These are phyloP conservation scores for Calonectria pseudoreteaudii DNA, from an alignment of 2,329 filamentous ascomycete genomes.

Conservation along the genomic window DNA sequence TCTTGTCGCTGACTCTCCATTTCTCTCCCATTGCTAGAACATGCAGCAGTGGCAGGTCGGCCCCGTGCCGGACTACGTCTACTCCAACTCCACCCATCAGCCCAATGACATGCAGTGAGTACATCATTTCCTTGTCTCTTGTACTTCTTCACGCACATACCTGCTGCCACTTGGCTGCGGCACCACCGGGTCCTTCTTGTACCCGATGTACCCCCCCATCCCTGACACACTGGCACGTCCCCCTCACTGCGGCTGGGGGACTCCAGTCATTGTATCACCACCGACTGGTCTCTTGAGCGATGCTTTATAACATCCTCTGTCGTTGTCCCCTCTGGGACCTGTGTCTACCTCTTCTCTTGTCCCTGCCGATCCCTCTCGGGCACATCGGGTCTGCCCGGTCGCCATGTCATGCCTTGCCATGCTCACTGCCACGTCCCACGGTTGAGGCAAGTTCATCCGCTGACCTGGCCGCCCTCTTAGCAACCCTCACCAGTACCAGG, in stretches of 20 bases:
- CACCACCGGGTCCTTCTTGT: constrained; percentile 31
- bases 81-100: constrained; percentile 65
- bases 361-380: constrained; percentile 18
- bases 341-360: constrained; percentile 27
- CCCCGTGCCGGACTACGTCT: constrained; percentile 70
- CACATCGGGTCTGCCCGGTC: constrained; percentile 23
- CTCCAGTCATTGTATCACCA: constrained; percentile 40
- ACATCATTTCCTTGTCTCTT: constrained; percentile 50
- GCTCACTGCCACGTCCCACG: constrained; percentile 37
- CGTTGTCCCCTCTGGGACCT: constrained; percentile 28
- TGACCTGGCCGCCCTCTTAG: constrained; percentile 47
- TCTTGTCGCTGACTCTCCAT: constrained; percentile 40
- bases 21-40: constrained; percentile 52
- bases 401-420: constrained; percentile 40
- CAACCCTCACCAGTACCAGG: constrained; percentile 61
- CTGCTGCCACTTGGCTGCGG: constrained; percentile 30
- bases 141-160: constrained; percentile 41
- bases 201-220: constrained; percentile 34
- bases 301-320: constrained; percentile 38
- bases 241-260: constrained; percentile 26
- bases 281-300: constrained; percentile 26
- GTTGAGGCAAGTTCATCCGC: constrained; percentile 42
- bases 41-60: constrained; percentile 74
- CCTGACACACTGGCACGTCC: constrained; percentile 23
- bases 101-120: constrained; percentile 71